Evolutionary conservation across 805 yeast genomes (phyloP).

Genomic region (Starmerella cellae): DNA sequence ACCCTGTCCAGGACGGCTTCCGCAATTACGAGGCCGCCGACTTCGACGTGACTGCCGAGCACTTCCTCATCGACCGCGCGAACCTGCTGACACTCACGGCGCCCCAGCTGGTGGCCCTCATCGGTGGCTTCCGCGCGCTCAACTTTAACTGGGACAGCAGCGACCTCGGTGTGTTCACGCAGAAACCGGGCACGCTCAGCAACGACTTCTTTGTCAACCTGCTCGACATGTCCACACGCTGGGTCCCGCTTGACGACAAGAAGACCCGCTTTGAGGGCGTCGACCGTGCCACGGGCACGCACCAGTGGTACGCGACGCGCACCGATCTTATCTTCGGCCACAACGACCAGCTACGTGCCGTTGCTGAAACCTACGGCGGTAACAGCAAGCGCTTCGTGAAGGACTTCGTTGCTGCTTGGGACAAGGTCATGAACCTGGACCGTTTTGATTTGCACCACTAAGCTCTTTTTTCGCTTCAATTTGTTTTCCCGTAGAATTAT

Average conservation of each 20-base stretch:
- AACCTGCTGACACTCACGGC: constrained; percentile 14
- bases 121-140: constrained; percentile 17
- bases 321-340: constrained; percentile 14
- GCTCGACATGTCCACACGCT: constrained; percentile 9
- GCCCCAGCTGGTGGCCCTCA: constrained; percentile 15
- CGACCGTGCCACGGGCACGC: constrained; percentile 14
- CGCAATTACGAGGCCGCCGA: constrained; percentile 15
- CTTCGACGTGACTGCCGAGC: constrained; percentile 13
- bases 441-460: constrained; percentile 12
- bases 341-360: constrained; percentile 15
- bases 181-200: constrained; percentile 8
- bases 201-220: constrained; percentile 18
- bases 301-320: constrained; percentile 16
- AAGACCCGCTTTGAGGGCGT: constrained; percentile 17
- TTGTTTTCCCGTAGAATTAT: too few species aligned
- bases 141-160: constrained; percentile 16
- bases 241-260: constrained; percentile 14
- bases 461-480: too few species aligned
- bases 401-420: constrained; percentile 17
- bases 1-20: constrained; percentile 19
- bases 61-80: constrained; percentile 17
- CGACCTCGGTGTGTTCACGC: constrained; percentile 14
- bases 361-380: constrained; percentile 12
- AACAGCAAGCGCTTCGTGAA: constrained; percentile 10
- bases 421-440: constrained; percentile 18